Conservation (phyloP, 176 grass and related monocot species). For the Ensete glaucum region DNA sequence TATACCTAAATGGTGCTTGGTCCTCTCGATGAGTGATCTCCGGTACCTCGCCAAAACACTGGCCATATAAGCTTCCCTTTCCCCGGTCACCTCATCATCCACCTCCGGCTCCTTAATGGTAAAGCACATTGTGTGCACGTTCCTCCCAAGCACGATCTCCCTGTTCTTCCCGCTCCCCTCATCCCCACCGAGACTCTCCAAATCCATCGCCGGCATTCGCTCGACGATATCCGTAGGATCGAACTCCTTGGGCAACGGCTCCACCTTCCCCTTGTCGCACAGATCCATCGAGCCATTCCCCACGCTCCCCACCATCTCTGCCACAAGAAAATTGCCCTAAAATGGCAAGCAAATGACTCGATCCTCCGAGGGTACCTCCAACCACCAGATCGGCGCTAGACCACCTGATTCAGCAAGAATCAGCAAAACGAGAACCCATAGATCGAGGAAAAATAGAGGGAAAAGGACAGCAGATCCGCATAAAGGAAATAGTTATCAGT, state of each 20-base stretch:
- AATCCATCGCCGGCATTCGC: background rate
- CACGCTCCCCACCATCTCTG: slow-evolving; percentile 64
- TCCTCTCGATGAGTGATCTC: slow-evolving; percentile 58
- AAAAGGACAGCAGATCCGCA: background rate
- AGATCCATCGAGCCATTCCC: slow-evolving; percentile 49
- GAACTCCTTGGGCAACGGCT: slow-evolving; percentile 25
- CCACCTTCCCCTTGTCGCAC: slow-evolving; percentile 10
- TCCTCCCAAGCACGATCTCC: slow-evolving; percentile 77
- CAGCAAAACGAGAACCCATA: background rate
- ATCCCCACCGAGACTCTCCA: slow-evolving; percentile 4
- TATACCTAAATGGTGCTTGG: slow-evolving; percentile 84
- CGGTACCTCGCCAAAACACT: slow-evolving; percentile 81
- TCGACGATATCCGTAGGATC: slow-evolving; percentile 8
- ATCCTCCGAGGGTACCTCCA: background rate
- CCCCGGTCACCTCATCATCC: slow-evolving; percentile 75
- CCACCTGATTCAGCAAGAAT: background rate
- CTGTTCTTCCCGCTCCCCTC: slow-evolving; percentile 17
- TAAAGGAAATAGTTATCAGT: too few species aligned
- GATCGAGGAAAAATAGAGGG: background rate
- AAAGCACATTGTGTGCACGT: slow-evolving; percentile 67
- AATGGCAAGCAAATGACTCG: background rate
- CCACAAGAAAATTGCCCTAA: background rate
- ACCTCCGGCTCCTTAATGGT: slow-evolving; percentile 64
- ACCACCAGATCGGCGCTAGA: background rate
- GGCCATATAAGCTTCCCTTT: slow-evolving; percentile 74